Evolutionary conservation across 163 green algal species (phyloP).

Genomic region (Prototheca cutis): DNA sequence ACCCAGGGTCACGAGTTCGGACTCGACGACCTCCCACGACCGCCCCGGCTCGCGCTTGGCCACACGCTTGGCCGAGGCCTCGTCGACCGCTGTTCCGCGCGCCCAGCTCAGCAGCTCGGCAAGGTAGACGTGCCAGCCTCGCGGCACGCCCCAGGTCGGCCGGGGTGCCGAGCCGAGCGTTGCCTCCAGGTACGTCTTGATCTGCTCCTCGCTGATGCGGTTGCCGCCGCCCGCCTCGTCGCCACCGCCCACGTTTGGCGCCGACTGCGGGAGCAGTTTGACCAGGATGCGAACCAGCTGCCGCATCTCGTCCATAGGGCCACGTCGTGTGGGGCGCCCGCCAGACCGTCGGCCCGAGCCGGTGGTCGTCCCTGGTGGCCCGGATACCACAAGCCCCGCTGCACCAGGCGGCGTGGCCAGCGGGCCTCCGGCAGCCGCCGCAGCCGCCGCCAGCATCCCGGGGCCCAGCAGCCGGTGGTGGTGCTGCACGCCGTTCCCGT

Average conservation of each 20-base stretch:
- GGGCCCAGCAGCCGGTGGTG: too few species aligned
- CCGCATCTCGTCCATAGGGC: constrained; percentile 86
- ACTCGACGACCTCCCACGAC: constrained; percentile 69
- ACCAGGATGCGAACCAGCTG: constrained; percentile 67
- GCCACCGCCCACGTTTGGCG: constrained; percentile 16
- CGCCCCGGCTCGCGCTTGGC: constrained; percentile 65
- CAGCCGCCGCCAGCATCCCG: too few species aligned
- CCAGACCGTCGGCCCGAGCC: too few species aligned
- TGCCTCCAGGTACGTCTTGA: constrained; percentile 63
- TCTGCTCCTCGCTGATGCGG: constrained; percentile 71
- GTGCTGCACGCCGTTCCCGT: too few species aligned
- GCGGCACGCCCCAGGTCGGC: constrained; percentile 60
- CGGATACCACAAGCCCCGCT: too few species aligned
- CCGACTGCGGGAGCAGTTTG: constrained; percentile 44
- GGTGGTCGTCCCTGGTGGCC: too few species aligned
- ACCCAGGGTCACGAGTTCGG: constrained; percentile 50
- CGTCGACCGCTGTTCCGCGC: constrained; percentile 32
- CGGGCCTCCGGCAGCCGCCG: too few species aligned
- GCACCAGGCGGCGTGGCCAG: too few species aligned
- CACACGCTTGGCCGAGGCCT: constrained; percentile 48
- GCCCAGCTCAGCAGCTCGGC: constrained; percentile 70
- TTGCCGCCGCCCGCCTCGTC: constrained; percentile 69
- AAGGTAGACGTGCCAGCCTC: constrained; percentile 54
- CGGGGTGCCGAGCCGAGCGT: constrained; percentile 60
- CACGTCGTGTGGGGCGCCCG: constrained; percentile 43